These are phyloP conservation scores for Solanum pennellii DNA, from an alignment of 257 asterid species.

Conservation along the genomic window DNA sequence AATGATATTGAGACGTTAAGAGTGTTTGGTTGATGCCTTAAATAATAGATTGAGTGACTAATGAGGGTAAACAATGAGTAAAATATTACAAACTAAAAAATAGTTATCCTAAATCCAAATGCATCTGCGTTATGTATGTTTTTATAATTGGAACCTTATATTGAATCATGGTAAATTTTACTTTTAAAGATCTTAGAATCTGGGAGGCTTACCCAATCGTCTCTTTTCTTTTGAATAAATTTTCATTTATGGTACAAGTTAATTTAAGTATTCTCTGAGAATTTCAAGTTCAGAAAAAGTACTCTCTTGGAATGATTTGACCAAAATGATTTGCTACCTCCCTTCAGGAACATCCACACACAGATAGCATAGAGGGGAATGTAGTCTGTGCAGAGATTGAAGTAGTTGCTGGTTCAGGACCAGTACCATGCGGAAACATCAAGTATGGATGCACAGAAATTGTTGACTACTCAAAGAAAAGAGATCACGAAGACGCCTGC, in stretches of 20 bases:
- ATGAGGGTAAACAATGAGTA: not conserved
- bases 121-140: not conserved
- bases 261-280: not conserved
- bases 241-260: not conserved
- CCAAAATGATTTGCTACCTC: constrained; percentile 1
- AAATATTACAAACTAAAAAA: not conserved
- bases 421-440: constrained; percentile 60
- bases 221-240: not conserved
- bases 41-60: not conserved
- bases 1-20: not conserved
- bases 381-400: constrained; percentile 44
- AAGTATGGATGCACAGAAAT: constrained; percentile 66
- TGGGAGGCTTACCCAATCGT: not conserved
- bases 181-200: not conserved
- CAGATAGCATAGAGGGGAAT: constrained; percentile 32
- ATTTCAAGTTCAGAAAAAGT: not conserved
- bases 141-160: not conserved
- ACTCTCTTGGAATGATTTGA: not conserved
- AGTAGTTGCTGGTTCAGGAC: constrained; percentile 33
- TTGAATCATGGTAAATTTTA: not conserved
- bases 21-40: not conserved
- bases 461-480: constrained; percentile 37
- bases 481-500: constrained; percentile 68
- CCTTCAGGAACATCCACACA: constrained; percentile 42
- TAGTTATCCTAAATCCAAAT: not conserved